Evolutionary conservation across 805 yeast genomes (phyloP).

Genomic region (Pichia ethanolica): DNA sequence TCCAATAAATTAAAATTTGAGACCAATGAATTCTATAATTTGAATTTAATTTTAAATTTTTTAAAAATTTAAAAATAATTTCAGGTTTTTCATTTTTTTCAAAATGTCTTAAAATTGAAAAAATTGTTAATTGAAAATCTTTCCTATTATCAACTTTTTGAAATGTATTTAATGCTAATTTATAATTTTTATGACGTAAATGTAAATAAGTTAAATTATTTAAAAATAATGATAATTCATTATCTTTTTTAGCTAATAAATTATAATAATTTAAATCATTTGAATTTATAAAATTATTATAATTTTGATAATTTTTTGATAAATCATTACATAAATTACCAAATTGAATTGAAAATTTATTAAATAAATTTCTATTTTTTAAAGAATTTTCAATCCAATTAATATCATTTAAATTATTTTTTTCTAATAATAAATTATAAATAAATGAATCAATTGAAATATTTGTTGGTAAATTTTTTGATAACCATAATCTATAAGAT

Average conservation of each 20-base stretch:
- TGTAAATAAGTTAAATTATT: conserved; percentile 15
- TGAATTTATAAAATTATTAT: conserved; percentile 11
- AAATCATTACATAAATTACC: conserved; percentile 13
- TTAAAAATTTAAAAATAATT: conserved; percentile 14
- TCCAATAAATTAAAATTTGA: conserved; percentile 18
- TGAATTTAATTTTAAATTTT: conserved; percentile 23
- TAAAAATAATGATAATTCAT: conserved; percentile 4
- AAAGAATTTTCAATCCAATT: conserved; percentile 17
- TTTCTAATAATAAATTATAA: conserved; percentile 14
- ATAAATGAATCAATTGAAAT: conserved; percentile 19
- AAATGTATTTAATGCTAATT: conserved; percentile 6
- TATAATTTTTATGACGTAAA: conserved; percentile 14
- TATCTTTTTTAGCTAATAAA: conserved; percentile 9
- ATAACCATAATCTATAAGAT: conserved; percentile 23
- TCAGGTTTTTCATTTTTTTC: conserved; percentile 16
- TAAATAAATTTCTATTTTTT: conserved; percentile 8
- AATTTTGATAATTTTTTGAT: conserved; percentile 3
- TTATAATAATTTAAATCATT: conserved; percentile 11
- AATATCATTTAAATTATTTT: conserved; percentile 17
- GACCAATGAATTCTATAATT: conserved; percentile 13
- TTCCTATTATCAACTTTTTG: conserved; percentile 1
- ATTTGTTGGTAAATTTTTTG: conserved; percentile 12
- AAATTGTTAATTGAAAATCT: conserved; percentile 8
- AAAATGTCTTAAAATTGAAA: conserved; percentile 15
- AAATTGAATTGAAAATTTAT: conserved; percentile 11